Base-by-base conservation (phyloP, 257 asterid genomes). In the Thymus quinquecostatus region DNA sequence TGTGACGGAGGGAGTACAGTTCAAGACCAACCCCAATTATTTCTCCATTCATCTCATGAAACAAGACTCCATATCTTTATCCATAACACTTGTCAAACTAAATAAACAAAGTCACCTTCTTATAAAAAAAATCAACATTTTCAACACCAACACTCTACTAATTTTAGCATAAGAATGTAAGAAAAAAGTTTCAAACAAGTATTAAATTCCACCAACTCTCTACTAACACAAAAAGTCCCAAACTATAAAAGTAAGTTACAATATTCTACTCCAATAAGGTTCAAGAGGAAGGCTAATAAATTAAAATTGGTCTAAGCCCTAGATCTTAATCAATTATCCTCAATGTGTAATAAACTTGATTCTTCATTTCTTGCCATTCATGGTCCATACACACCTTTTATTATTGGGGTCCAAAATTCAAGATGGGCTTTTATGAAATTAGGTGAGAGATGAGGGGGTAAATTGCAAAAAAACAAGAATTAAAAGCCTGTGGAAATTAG, bases 401-500 rank as follows among this genome's bases (percentile, higher is more conserved):
- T 49, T 36, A 28, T 5, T 12, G 27, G 63, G 68, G 55, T 45
- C 72, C 34, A 58, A 48, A 49, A 29, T 27, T 64, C 1, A 14
- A 28, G 49, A 40, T 21, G 71, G 77, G 77, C 60, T 12, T 10
- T 10, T 9, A 13, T 11, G 67, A 8, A 75, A 75, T 71, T 11
- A 21, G 8, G 8, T 0, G 48, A 66, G 43, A n/a, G 54, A 6
- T 0, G 30, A 28, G 72, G 82, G 82, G 45, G 60, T 13, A 10
- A 68, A 44, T 55, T 27, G 49, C 30, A 77, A 78, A 78, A 69
- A 5, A 14, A 44, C 9, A 51, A 43, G 48, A 47, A 65, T 48
- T 65, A 55, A 76, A 66, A 66, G 75, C 28, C 60, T 66, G 78
- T 60, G 68, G 12, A 38, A 28, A 43, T 63, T 60, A 13, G 77